These are phyloP conservation scores for Botryosphaeria dothidea DNA, from an alignment of 2,329 filamentous ascomycete species.

Conservation along the genomic window DNA sequence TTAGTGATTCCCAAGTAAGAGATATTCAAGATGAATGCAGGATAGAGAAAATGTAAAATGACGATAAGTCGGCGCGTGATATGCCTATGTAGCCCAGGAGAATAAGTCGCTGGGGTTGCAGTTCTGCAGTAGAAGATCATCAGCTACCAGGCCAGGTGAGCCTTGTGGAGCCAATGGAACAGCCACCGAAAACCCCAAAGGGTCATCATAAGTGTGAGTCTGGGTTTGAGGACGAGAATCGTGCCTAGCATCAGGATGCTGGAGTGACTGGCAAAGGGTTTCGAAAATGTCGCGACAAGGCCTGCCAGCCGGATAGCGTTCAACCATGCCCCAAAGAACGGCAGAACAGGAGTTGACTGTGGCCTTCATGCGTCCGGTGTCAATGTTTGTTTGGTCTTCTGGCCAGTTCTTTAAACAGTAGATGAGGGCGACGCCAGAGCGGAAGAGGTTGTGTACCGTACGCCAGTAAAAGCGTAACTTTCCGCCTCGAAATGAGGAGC, in stretches of 20 bases:
- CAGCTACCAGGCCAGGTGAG: too few relatives aligned
- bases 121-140: too few relatives aligned
- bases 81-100: not conserved
- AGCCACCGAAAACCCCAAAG: not conserved
- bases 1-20: not conserved
- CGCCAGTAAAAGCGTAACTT: constrained; percentile 1
- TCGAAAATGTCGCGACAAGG: constrained; percentile 1
- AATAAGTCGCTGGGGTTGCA: too few relatives aligned
- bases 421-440: not conserved
- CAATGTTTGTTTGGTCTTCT: not conserved
- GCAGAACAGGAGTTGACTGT: not conserved
- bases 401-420: not conserved
- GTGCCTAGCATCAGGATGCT: not conserved
- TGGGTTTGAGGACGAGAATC: not conserved
- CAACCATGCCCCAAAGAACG: not conserved
- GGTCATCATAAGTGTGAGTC: not conserved
- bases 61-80: too few relatives aligned
- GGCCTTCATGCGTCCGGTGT: not conserved
- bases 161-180: too few relatives aligned
- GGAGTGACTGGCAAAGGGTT: not conserved
- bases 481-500: not conserved
- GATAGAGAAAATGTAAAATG: too few relatives aligned
- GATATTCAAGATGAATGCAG: too few relatives aligned
- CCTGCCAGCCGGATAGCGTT: not conserved
- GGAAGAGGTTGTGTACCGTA: not conserved